Conservation (phyloP, 768 basidiomycete species). For the Boletellus ananas region DNA sequence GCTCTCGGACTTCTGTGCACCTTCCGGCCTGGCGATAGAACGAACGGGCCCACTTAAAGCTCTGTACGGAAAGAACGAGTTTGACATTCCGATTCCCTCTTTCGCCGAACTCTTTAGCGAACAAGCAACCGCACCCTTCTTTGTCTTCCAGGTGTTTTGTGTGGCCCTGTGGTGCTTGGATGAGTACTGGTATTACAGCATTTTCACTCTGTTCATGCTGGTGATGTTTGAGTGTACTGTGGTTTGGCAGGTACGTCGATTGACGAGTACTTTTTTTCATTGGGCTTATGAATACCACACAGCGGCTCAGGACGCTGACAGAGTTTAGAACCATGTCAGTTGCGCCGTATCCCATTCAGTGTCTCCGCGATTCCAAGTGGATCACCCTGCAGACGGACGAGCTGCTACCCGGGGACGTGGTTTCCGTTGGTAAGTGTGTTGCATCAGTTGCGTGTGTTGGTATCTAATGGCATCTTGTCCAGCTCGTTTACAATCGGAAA, state of each 20-base stretch:
- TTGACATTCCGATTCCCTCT: slow-evolving; percentile 94
- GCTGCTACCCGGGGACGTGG: slow-evolving; percentile 87
- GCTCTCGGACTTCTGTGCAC: slow-evolving; percentile 59
- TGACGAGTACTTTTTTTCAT: neutral
- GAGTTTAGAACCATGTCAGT: slow-evolving; percentile 98
- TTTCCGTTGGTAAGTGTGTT: slow-evolving; percentile 64
- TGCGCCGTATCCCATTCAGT: slow-evolving; percentile 82
- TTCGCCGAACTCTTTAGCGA: slow-evolving; percentile 90
- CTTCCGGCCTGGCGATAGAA: slow-evolving; percentile 49
- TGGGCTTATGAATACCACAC: slow-evolving; percentile 2
- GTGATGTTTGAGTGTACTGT: slow-evolving; percentile 98
- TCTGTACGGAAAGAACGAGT: slow-evolving; percentile 91
- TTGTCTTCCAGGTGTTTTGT: slow-evolving; percentile 98
- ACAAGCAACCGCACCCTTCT: slow-evolving; percentile 98
- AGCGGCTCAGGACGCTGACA: slow-evolving; percentile 90
- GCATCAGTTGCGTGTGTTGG: neutral
- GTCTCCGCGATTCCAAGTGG: slow-evolving; percentile 81
- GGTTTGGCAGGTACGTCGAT: slow-evolving; percentile 82
- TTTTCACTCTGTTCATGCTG: slow-evolving; percentile 98
- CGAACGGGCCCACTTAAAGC: slow-evolving; percentile 50
- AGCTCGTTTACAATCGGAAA: slow-evolving; percentile 75
- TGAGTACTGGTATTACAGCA: slow-evolving; percentile 98
- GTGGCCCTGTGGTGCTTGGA: slow-evolving; percentile 97
- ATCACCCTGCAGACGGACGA: slow-evolving; percentile 75
- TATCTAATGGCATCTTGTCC: slow-evolving; percentile 1